Evolutionary conservation across 2,329 filamentous ascomycete genomes (phyloP), one percentile per base, ranked within the genome.

Genomic region (Diaporthe velutina): DNA sequence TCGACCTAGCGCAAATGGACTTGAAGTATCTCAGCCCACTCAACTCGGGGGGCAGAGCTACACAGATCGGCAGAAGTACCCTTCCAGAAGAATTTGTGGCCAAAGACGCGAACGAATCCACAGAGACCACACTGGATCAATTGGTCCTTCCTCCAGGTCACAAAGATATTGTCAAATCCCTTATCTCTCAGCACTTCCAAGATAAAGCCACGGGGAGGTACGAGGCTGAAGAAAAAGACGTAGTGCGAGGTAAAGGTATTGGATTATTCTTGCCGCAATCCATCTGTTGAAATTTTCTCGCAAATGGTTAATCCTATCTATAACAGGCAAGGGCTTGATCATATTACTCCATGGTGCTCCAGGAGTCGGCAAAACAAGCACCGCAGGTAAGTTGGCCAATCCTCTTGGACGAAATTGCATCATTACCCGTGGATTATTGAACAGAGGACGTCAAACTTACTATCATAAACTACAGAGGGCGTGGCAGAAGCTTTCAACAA

Each of bases 181-280:
- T 84, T 2, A 75, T 84, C 4, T 73, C 79, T 6, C 79, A 83
- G 74, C 82, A 84, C 55, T 83, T 83, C 58, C 77, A 79, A 19
- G 75, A 81, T 71, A 83, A 78, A 55, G 48, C 77, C 19, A 75
- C 74, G 3, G 30, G 45, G 54, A 66, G 30, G 4, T 54, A 55
- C 0, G 42, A 75, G 12, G 64, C 71, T 1, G 80, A 80, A 1
- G 78, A 81, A 28, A 73, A 78, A 10, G 82, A 84, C n/a, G 77
- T 83, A 8, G 79, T 84, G 1, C 74, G 73, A 3, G 82, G 82
- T 1, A 84, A 83, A 78, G 82, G 82, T 83, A 73, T 1, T n/a
- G n/a, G n/a, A n/a, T n/a, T n/a, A 8, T 17, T 50, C 9, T 22
- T 9, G 1, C 9, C 42, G 50, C 25, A 2, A n/a, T n/a, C n/a